These are phyloP conservation scores for Microsporum canis DNA, from an alignment of 2,329 filamentous ascomycete species.

Conservation along the genomic window DNA sequence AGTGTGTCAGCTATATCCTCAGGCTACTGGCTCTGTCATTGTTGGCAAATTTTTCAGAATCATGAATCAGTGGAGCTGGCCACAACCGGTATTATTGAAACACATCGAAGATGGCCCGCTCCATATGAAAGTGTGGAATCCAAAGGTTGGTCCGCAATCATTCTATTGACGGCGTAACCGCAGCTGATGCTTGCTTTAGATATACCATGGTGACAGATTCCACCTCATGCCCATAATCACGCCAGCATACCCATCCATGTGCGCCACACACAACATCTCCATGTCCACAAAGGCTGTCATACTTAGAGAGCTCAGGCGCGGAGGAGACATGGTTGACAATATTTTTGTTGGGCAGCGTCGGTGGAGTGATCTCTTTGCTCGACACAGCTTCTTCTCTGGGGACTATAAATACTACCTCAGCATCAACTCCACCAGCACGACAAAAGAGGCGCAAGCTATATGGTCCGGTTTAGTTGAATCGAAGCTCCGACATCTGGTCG, in stretches of 20 bases:
- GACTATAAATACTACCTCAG: constrained; percentile 95
- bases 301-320: constrained; percentile 67
- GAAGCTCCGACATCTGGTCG: constrained; percentile 76
- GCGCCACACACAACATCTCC: constrained; percentile 88
- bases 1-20: constrained; percentile 91
- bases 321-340: constrained; percentile 61
- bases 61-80: constrained; percentile 87
- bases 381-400: constrained; percentile 84
- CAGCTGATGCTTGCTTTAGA: constrained; percentile 29
- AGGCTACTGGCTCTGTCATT: constrained; percentile 76
- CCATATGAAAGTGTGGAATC: constrained; percentile 86
- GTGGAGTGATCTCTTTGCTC: constrained; percentile 82
- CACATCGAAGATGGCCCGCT: constrained; percentile 70
- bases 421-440: constrained; percentile 69
- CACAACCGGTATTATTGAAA: constrained; percentile 83
- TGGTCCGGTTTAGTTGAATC: constrained; percentile 94
- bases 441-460: constrained; percentile 69
- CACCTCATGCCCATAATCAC: constrained; percentile 98
- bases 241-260: constrained; percentile 95
- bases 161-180: neutral
- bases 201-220: constrained; percentile 68
- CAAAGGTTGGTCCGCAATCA: constrained; percentile 47
- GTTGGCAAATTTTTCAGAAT: constrained; percentile 91
- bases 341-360: constrained; percentile 65
- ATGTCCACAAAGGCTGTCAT: constrained; percentile 77